A percentile compares a stretch with the other conserved stretches of the same genome.
These are phyloP conservation scores for Trametes gibbosa DNA, from an alignment of 768 basidiomycete genomes.

Conservation along the genomic window DNA sequence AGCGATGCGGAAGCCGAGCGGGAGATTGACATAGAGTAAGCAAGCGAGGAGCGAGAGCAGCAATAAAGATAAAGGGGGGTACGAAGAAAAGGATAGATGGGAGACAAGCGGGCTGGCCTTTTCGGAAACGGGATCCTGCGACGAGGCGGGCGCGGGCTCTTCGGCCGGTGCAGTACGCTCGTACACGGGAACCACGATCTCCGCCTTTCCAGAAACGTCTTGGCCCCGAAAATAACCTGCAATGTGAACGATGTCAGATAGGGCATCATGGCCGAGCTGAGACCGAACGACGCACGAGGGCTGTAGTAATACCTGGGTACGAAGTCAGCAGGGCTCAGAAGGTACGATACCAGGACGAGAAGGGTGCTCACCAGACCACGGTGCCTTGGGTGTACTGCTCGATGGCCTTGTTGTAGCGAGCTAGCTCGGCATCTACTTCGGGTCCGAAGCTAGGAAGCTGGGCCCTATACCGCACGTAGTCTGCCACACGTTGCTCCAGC, in stretches of 20 bases:
- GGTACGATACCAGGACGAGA: no score
- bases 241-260: background rate
- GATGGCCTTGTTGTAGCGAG: constrained; percentile 33
- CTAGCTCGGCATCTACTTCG: constrained; percentile 34
- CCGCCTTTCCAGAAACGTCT: constrained; percentile 9
- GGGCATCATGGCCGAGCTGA: background rate
- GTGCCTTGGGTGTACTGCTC: constrained; percentile 40
- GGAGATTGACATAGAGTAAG: background rate
- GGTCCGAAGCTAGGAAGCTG: constrained; percentile 35
- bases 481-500: constrained; percentile 34
- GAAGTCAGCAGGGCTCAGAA: background rate
- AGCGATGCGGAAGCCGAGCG: background rate
- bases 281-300: constrained; percentile 31
- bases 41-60: background rate
- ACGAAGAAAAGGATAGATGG: background rate
- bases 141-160: background rate
- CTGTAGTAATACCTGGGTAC: constrained; percentile 34
- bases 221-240: constrained; percentile 20
- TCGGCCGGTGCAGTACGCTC: background rate
- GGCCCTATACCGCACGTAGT: constrained; percentile 33
- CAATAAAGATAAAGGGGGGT: constrained; percentile 1
- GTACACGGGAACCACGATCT: constrained; percentile 15
- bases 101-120: background rate
- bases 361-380: constrained; percentile 30
- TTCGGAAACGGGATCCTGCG: background rate